phyloP scores from a whole-genome alignment of 345 rosid species.

The Psidium friedrichsthalianum region DNA sequence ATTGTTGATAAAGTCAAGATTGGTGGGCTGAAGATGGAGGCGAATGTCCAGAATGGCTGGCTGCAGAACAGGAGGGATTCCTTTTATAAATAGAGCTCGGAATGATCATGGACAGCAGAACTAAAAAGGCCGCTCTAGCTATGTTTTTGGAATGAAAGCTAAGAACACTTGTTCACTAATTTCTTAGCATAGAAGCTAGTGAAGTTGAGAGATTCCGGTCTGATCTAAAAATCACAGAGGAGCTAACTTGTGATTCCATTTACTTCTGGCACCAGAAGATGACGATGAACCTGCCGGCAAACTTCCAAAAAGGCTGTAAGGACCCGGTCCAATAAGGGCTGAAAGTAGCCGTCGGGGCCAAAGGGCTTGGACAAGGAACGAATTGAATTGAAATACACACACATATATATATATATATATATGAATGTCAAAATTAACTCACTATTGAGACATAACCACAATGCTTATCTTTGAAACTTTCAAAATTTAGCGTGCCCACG shows the following conservation, averaged over 20 bases:
- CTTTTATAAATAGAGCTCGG: background rate
- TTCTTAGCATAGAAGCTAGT: background rate
- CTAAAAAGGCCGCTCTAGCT: background rate
- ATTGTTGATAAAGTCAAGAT: background rate
- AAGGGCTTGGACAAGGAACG: too few species aligned
- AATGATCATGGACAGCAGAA: background rate
- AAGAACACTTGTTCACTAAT: background rate
- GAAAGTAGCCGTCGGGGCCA: too few species aligned
- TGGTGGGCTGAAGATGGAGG: background rate
- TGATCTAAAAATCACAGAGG: background rate
- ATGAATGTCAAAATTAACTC: too few species aligned
- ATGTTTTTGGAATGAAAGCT: background rate
- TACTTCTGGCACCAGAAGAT: conserved; percentile 3
- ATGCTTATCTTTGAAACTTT: too few species aligned
- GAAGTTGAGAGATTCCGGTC: background rate
- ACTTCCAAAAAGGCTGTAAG: too few species aligned
- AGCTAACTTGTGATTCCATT: background rate
- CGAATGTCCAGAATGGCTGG: background rate
- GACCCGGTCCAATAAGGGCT: too few species aligned
- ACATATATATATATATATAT: too few species aligned
- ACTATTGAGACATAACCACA: too few species aligned
- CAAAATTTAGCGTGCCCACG: too few species aligned
- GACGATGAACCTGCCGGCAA: too few species aligned
- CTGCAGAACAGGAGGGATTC: background rate
- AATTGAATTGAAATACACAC: too few species aligned